phyloP scores from a whole-genome alignment of 306 rosid species.

The Prosopis cineraria region DNA sequence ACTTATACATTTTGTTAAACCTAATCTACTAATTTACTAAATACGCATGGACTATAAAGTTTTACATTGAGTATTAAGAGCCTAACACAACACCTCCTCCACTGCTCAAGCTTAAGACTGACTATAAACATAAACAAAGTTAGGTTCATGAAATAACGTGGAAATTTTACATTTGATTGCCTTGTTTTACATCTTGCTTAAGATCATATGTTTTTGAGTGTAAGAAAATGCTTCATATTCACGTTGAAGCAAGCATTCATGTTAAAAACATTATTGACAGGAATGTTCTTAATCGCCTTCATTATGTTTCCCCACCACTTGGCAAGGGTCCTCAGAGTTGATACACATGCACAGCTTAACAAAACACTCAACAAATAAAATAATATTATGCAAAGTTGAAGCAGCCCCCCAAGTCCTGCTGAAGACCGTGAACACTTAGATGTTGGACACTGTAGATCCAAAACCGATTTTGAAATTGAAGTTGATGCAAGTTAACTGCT shows the following conservation, averaged over 20 bases:
- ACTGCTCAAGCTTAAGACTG: too few species aligned
- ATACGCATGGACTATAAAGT: too few species aligned
- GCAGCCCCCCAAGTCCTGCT: background rate
- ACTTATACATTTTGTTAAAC: too few species aligned
- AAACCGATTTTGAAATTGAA: conserved; percentile 53
- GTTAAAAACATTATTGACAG: background rate
- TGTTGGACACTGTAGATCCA: conserved; percentile 29
- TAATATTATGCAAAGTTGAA: background rate
- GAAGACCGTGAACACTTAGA: conserved; percentile 24
- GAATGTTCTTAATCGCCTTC: background rate
- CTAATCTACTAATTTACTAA: too few species aligned
- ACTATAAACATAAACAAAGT: too few species aligned
- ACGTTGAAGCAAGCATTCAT: background rate
- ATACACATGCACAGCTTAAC: background rate
- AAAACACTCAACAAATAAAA: background rate
- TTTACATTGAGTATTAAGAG: too few species aligned
- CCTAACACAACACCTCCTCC: too few species aligned
- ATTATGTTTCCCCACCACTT: background rate
- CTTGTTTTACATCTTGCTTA: background rate
- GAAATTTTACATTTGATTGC: background rate
- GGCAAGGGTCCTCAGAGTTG: background rate
- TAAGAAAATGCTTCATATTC: background rate
- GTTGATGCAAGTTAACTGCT: conserved; percentile 52
- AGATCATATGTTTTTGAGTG: background rate
- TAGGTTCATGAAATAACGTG: background rate